Conservation (phyloP, 2,329 filamentous ascomycete genomes). For the Coniochaeta hoffmannii region DNA sequence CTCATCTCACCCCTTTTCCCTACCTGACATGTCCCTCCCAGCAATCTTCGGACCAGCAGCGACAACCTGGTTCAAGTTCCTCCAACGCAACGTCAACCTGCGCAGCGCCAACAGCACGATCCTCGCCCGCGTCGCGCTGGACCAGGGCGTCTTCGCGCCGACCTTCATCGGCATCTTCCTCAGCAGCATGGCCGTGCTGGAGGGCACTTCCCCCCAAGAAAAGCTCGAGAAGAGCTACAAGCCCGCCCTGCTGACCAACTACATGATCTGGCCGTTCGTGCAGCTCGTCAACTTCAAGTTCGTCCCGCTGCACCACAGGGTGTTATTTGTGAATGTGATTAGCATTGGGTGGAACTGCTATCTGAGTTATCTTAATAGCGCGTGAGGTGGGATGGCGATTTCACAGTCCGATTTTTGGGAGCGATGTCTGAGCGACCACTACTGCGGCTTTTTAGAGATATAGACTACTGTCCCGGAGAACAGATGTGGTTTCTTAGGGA, state of each 20-base stretch:
- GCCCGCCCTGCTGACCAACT: constrained; percentile 71
- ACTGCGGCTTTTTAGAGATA: neutral
- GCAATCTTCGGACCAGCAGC: constrained; percentile 82
- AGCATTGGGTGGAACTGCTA: constrained; percentile 62
- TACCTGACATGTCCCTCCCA: constrained; percentile 21
- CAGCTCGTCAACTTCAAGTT: constrained; percentile 85
- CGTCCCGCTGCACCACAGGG: constrained; percentile 73
- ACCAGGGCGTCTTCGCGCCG: constrained; percentile 82
- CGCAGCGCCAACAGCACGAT: constrained; percentile 62
- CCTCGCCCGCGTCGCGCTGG: constrained; percentile 66
- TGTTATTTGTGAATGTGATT: constrained; percentile 81
- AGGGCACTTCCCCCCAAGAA: constrained; percentile 53
- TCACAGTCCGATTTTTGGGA: too few species aligned
- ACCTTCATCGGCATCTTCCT: constrained; percentile 76
- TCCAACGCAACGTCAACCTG: constrained; percentile 62
- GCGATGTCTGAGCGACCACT: neutral
- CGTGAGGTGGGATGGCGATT: neutral
- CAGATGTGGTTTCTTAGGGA: neutral
- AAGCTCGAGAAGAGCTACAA: constrained; percentile 67
- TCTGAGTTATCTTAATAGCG: constrained; percentile 52
- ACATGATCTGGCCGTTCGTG: constrained; percentile 80
- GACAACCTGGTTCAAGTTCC: constrained; percentile 77
- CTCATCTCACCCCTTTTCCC: constrained; percentile 2
- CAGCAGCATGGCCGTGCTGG: constrained; percentile 74
- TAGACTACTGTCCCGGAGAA: neutral